phyloP scores from a whole-genome alignment of 2,329 filamentous ascomycete genomes.

The Cladophialophora exuberans region DNA sequence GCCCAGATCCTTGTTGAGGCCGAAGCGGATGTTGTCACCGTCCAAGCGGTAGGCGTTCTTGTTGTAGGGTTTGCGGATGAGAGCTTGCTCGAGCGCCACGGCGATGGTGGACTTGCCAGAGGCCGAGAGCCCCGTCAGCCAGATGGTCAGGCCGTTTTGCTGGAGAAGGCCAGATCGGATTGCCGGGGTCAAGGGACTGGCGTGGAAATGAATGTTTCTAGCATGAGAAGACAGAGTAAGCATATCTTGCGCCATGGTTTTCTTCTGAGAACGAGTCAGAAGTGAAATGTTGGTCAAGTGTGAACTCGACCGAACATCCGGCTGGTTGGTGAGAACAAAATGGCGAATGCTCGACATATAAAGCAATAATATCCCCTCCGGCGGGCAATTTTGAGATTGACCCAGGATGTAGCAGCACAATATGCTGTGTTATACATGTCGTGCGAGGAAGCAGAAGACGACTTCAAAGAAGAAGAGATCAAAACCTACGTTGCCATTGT shows the following conservation, averaged over 20 bases:
- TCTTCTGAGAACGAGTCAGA: not conserved
- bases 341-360: conserved; percentile 1
- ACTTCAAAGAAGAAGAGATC: conserved; percentile 4
- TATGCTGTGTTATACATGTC: conserved; percentile 19
- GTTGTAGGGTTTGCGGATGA: conserved; percentile 72
- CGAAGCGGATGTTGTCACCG: conserved; percentile 97
- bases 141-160: conserved; percentile 92
- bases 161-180: conserved; percentile 60
- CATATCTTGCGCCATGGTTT: not conserved
- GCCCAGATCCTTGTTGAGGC: conserved; percentile 95
- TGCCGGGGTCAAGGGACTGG: conserved; percentile 44
- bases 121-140: conserved; percentile 95
- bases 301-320: no score
- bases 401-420: not conserved
- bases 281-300: no score
- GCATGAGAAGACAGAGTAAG: conserved; percentile 9
- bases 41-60: conserved; percentile 89
- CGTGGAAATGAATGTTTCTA: conserved; percentile 54
- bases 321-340: no score
- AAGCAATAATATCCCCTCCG: conserved; percentile 12
- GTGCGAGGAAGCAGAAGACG: no score
- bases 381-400: not conserved
- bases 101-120: conserved; percentile 98
- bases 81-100: conserved; percentile 93
- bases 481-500: conserved; percentile 43